A percentile compares a stretch with the other conserved stretches of the same genome.
These are phyloP conservation scores for Globisporangium sylvaticum DNA, from an alignment of 352 stramenopile genomes.

Conservation along the genomic window DNA sequence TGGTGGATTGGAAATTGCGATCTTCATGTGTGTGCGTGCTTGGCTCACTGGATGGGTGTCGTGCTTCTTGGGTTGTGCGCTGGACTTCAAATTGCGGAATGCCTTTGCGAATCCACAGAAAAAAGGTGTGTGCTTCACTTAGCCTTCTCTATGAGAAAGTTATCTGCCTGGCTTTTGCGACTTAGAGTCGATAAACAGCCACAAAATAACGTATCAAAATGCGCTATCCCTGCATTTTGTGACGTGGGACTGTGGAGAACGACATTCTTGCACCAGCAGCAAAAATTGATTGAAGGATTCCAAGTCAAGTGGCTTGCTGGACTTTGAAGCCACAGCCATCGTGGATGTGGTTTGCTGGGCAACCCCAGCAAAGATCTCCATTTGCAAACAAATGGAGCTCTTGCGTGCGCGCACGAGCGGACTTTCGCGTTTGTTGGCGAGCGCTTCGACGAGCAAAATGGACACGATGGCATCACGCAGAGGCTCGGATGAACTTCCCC, in stretches of 20 bases:
- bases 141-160: background rate
- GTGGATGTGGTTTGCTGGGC: background rate
- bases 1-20: background rate
- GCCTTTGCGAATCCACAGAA: background rate
- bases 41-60: background rate
- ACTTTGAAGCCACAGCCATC: background rate
- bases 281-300: background rate
- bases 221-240: background rate
- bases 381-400: too few species aligned
- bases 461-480: background rate
- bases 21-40: background rate
- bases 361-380: too few species aligned
- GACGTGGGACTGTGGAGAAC: background rate
- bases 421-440: too few species aligned
- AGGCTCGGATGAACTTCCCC: background rate
- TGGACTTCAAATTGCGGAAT: constrained; percentile 8
- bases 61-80: background rate
- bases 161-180: background rate
- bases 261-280: too few species aligned
- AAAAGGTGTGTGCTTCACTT: background rate
- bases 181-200: too few species aligned
- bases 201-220: background rate
- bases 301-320: background rate
- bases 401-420: too few species aligned
- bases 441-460: background rate